phyloP scores from a whole-genome alignment of 441 rosid species.

The Corymbia citriodora region DNA sequence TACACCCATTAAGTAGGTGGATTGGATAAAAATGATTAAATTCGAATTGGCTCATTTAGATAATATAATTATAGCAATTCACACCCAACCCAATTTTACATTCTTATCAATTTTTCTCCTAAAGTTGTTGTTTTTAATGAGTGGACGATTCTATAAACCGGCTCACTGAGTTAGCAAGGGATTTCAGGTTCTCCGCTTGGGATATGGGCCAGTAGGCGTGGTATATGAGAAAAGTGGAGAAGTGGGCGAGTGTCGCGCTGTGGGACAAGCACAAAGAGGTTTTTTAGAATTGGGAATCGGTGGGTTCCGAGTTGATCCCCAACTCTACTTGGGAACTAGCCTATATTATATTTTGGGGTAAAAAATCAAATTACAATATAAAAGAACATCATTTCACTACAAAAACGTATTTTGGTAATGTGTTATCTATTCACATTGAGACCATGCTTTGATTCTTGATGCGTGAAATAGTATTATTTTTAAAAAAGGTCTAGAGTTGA shows the following conservation, averaged over 20 bases:
- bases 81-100: not conserved
- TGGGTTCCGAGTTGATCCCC: not conserved
- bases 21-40: not conserved
- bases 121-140: not conserved
- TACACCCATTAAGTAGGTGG: not conserved
- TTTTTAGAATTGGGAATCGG: not conserved
- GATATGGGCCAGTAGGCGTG: not conserved
- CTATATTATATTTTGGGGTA: not conserved
- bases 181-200: not conserved
- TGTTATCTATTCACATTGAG: not conserved
- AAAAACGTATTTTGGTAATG: not conserved
- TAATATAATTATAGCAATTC: not conserved
- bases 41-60: not conserved
- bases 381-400: not conserved
- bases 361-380: not conserved
- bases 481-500: not conserved
- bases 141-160: not conserved
- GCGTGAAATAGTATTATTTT: not conserved
- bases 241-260: fast-evolving
- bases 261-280: not conserved
- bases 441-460: not conserved
- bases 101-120: not conserved
- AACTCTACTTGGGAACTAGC: not conserved
- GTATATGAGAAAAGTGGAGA: not conserved
- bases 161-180: not conserved